phyloP scores from a whole-genome alignment of 495 filamentous ascomycete genomes.

The Aspergillus cavernicola region DNA sequence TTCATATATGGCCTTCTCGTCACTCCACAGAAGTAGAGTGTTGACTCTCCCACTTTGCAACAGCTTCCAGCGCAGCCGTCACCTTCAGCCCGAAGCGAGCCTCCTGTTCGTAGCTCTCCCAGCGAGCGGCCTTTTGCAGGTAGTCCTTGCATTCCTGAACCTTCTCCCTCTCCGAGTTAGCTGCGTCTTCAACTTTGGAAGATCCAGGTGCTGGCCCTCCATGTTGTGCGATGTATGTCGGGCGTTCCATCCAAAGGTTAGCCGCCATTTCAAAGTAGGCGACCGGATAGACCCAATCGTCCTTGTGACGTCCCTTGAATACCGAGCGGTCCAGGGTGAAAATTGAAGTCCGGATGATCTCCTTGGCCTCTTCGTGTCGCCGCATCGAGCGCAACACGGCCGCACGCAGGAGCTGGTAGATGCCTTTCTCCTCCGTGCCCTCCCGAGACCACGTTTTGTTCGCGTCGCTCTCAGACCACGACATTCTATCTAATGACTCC shows the following conservation, averaged over 20 bases:
- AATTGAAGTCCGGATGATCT: conserved; percentile 57
- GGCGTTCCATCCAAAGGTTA: conserved; percentile 67
- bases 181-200: conserved; percentile 12
- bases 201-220: conserved; percentile 16
- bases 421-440: conserved; percentile 68
- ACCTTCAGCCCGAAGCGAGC: conserved; percentile 81
- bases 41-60: conserved; percentile 60
- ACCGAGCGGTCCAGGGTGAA: conserved; percentile 57
- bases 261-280: conserved; percentile 91
- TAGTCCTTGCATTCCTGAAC: conserved; percentile 66
- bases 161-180: conserved; percentile 45
- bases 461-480: conserved; percentile 61
- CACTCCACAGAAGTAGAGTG: conserved; percentile 21
- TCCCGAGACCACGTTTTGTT: conserved; percentile 56
- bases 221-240: conserved; percentile 32
- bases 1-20: background rate
- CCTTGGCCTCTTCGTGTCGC: conserved; percentile 58
- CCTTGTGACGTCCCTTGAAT: conserved; percentile 71
- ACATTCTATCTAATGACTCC: conserved; percentile 55
- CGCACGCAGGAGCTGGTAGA: conserved; percentile 63
- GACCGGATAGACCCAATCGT: conserved; percentile 76
- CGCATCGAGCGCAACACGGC: conserved; percentile 61
- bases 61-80: conserved; percentile 71
- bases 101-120: conserved; percentile 86
- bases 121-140: conserved; percentile 73